Evolutionary conservation across 2,329 filamentous ascomycete species (phyloP).

Genomic region (Penicillium hordei): DNA sequence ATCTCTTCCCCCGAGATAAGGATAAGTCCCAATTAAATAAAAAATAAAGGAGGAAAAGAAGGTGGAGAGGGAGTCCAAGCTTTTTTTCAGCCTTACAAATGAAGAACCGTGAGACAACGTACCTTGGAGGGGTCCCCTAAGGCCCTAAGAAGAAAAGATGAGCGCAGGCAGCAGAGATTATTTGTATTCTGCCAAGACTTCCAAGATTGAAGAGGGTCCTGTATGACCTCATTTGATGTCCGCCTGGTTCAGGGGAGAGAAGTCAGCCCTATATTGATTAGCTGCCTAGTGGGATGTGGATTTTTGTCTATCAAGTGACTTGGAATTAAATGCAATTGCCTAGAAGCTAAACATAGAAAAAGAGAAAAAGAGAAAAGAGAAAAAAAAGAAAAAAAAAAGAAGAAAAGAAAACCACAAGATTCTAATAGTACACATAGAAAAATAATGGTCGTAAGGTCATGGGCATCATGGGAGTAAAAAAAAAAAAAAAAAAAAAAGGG

Average conservation of each 20-base stretch:
- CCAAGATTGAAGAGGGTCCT: background rate
- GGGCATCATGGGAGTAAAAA: background rate
- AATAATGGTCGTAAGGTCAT: background rate
- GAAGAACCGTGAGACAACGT: background rate
- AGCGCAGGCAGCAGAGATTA: background rate
- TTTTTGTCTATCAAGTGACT: background rate
- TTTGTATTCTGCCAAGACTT: background rate
- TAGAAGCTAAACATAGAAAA: background rate
- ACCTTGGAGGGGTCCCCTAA: too few species aligned
- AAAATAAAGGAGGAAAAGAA: background rate
- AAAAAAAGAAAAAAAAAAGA: background rate
- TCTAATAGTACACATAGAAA: background rate
- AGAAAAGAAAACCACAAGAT: background rate
- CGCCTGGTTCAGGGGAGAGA: background rate
- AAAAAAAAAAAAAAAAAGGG: background rate
- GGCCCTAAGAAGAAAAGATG: background rate
- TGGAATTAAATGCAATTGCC: background rate
- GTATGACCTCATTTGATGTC: background rate
- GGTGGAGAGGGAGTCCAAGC: background rate
- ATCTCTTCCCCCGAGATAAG: background rate
- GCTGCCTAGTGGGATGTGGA: too few species aligned
- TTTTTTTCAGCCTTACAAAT: constrained; percentile 26
- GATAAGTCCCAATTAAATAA: background rate
- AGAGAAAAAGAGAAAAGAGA: background rate
- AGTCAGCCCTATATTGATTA: background rate